These are phyloP conservation scores for Carex scoparia DNA, from an alignment of 176 grass and related monocot species.

Conservation along the genomic window DNA sequence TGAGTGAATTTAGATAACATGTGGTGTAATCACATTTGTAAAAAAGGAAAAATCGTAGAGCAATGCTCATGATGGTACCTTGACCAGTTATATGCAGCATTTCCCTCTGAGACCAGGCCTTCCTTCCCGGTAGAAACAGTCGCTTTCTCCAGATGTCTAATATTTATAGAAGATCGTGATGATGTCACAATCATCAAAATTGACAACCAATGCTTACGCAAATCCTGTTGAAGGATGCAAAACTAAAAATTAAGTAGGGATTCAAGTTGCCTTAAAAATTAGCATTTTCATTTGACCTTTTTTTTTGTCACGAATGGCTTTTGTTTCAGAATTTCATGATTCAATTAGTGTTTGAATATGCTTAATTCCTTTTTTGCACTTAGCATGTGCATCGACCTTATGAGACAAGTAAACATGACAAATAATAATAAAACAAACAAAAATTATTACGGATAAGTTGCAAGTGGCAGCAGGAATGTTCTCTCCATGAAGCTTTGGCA, in stretches of 20 bases:
- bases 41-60: constrained; percentile 2
- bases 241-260: not conserved
- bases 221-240: constrained; percentile 49
- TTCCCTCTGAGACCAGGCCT: constrained; percentile 94
- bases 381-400: not conserved
- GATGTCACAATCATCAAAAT: constrained; percentile 99
- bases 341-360: not conserved
- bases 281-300: not conserved
- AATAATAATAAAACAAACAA: not conserved
- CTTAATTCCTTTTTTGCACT: not conserved
- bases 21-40: not conserved
- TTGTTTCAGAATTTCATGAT: not conserved
- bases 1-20: constrained; percentile 30
- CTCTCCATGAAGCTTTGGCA: constrained; percentile 89
- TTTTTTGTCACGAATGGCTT: not conserved
- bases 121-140: constrained; percentile 95
- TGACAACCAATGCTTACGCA: constrained; percentile 89
- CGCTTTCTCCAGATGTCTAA: constrained; percentile 92
- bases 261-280: not conserved
- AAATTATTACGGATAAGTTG: constrained; percentile 61
- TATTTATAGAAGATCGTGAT: constrained; percentile 92
- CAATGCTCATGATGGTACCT: constrained; percentile 41
- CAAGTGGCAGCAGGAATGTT: constrained; percentile 57
- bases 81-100: constrained; percentile 97
- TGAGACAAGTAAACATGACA: not conserved